These are phyloP conservation scores for Sporothrix protearum DNA, from an alignment of 2,329 filamentous ascomycete species.

Conservation along the genomic window DNA sequence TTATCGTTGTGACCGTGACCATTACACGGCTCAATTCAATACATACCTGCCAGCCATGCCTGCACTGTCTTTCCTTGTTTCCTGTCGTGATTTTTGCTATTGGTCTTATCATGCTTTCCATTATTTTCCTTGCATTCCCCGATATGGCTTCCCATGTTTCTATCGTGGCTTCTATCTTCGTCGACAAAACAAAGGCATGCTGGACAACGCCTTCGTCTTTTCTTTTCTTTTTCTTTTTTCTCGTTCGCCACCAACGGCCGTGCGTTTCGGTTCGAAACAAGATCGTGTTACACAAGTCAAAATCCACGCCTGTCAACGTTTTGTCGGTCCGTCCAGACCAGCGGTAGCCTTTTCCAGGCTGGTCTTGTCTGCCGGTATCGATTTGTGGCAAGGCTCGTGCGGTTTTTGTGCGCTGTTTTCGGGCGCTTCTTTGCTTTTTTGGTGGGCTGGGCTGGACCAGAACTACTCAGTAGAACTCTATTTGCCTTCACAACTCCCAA, in stretches of 20 bases:
- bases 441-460: background rate
- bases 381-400: background rate
- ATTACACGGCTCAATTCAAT: background rate
- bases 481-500: background rate
- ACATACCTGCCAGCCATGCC: background rate
- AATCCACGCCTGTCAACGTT: background rate
- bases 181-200: background rate
- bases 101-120: background rate
- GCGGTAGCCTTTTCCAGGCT: background rate
- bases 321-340: background rate
- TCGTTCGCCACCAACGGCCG: background rate
- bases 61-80: background rate
- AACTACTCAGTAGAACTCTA: background rate
- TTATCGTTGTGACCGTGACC: background rate
- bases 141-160: background rate
- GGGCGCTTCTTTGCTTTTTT: background rate
- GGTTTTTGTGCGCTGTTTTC: background rate
- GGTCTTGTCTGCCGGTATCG: background rate
- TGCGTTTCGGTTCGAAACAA: slow-evolving; percentile 7
- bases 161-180: background rate
- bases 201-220: background rate
- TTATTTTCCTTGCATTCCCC: background rate
- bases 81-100: no score
- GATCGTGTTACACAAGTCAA: background rate
- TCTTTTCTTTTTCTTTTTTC: background rate